A percentile compares a stretch with the other conserved stretches of the same genome.
These are phyloP conservation scores for Dendrobium chrysotoxum DNA, from an alignment of 106 monocot genomes.

Conservation along the genomic window DNA sequence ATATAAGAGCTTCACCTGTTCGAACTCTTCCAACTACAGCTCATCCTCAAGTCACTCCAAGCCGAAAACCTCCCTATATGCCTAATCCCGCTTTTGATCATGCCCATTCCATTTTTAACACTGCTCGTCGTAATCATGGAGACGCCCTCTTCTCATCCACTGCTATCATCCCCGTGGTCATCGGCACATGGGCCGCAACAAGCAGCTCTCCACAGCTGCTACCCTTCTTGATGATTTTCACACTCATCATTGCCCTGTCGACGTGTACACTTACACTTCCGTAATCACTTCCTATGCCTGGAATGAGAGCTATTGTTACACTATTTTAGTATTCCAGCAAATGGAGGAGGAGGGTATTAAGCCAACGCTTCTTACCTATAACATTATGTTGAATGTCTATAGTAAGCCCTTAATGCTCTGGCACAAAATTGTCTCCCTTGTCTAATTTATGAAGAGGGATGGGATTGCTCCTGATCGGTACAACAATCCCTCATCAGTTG, in stretches of 20 bases:
- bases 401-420: conserved; percentile 71
- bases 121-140: conserved; percentile 30
- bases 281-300: conserved; percentile 57
- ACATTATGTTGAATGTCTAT: conserved; percentile 71
- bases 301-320: conserved; percentile 45
- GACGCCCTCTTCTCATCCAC: conserved; percentile 28
- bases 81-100: no score
- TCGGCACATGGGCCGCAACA: conserved; percentile 47
- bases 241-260: conserved; percentile 17
- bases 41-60: no score
- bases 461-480: conserved; percentile 66
- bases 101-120: conserved; percentile 53
- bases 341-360: conserved; percentile 53
- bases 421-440: conserved; percentile 44
- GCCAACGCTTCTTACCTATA: conserved; percentile 84
- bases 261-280: conserved; percentile 73
- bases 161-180: conserved; percentile 40
- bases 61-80: no score
- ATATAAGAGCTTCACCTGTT: no score
- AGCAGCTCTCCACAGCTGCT: conserved; percentile 37
- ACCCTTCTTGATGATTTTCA: conserved; percentile 24
- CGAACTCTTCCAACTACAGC: no score
- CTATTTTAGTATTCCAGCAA: conserved; percentile 41
- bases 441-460: conserved; percentile 60
- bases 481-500: conserved; percentile 91